Evolutionary conservation across 441 rosid species (phyloP), one percentile per base, ranked within the genome.

Genomic region (Geranium incanum): DNA sequence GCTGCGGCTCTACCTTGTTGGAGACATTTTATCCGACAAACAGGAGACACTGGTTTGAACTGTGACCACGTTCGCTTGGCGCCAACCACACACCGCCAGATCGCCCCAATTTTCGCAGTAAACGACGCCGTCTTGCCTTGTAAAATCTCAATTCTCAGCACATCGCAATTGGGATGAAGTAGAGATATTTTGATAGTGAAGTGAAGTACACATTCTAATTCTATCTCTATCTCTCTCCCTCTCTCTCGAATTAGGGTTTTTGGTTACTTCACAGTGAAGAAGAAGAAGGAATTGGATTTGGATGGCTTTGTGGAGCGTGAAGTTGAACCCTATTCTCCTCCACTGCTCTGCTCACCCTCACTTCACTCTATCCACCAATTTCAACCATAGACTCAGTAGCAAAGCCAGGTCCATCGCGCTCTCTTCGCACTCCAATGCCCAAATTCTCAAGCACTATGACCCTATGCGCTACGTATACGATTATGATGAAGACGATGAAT

Each of bases 381-480:
- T 57, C 63, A 15, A 4, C 63, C 19, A 7, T 19, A 55, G 11
- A 0, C 16, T 23, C 63, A 57, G 8, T 8, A 16, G 3, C 63
- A 57, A 8, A 21, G 21, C 62, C 62, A 70, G 79, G 74, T 79
- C 88, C 48, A 73, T 80, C 77, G 86, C 77, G 16, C 78, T 74
- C 41, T 84, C 88, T 64, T 75, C 89, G 37, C 98, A 91, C 73
- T 89, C 98, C 9, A 88, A 87, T 60, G 86, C 97, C 67, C 86
- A 81, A 81, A 87, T 93, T 76, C 83, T 91, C 77, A 93, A 93
- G 78, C 74, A 82, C 21, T 88, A 89, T 71, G 82, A 83, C 74
- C 91, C 87, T 82, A 85, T 96, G 0, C 81, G 84, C 75, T 83
- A 77, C 74, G 91, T 92, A 18, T 15, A 52, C 1, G 18, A 57